Base-by-base conservation (phyloP, 2,329 filamentous ascomycete species). In the Diaporthe eres region DNA sequence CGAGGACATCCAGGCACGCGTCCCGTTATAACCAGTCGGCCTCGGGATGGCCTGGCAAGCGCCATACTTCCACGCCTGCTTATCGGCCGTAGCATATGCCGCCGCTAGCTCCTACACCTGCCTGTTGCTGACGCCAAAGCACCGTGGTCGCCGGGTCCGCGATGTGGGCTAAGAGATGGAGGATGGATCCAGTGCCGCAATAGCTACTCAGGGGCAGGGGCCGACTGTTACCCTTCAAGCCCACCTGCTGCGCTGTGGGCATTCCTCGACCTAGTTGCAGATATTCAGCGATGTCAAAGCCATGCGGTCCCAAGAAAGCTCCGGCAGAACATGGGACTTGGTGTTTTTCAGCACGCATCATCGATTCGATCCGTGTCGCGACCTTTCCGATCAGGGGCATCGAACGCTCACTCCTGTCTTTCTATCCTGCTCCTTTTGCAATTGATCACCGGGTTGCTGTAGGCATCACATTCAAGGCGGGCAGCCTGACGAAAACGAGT, bases 401-500 rank as follows among this genome's bases (percentile, higher is more conserved):
- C 39, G 31, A 28, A 22, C 2, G 68, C 42, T 34, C 55, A 55
- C 10, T 34, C 34, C 31, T 13, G 47, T 28, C 25, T 42, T 55
- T 9, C 37, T 19, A 34, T 70, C 10, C 9, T 39, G 17, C 6
- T 44, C 39, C 28, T 55, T 22, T 57, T 42, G 39, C 17, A 1
- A 13, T 44, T 51, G 42, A 10, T 67, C 58, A 67, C 15, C 9
- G 25, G 42, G 8, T 17, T 63, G 37, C 13, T 49, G 58, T 67
- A 42, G 34, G 22, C 47, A 60, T 31, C 39, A 58, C 37, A 49
- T 31, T 71, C 31, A 47, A 53, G 25, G 68, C 49, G 22, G 63
- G 42, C 28, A 72, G 42, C 58, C 39, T 47, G 49, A 67, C 47
- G 34, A 53, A 47, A 63, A 72, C 2, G 47, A 44, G 58, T 39